Percentiles rank a stretch among this genome's conserved stretches.
Evolutionary conservation across 345 rosid species (phyloP).

Genomic region (Chamaenerion angustifolium): DNA sequence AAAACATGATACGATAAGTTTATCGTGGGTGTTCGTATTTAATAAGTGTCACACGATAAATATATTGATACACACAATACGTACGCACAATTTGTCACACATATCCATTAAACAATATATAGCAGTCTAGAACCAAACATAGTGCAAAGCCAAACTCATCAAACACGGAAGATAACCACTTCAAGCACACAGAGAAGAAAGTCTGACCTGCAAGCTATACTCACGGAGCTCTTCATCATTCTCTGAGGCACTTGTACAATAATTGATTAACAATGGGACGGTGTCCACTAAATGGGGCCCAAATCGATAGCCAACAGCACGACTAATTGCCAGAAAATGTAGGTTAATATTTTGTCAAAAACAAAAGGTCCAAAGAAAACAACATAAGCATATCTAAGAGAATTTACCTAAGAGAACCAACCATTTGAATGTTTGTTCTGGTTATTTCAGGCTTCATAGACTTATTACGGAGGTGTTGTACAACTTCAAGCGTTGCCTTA

Average conservation of each 20-base stretch:
- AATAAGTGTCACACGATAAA: too few species aligned
- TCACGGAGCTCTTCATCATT: conserved; percentile 99
- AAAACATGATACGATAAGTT: too few species aligned
- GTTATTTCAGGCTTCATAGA: conserved; percentile 68
- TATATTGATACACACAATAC: too few species aligned
- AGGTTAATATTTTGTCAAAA: conserved; percentile 4
- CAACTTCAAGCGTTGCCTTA: conserved; percentile 65
- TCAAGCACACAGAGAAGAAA: background rate
- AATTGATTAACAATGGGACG: conserved; percentile 71
- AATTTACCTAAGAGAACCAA: conserved; percentile 85
- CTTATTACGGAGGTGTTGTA: conserved; percentile 53
- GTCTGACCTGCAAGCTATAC: conserved; percentile 86
- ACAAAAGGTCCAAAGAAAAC: conserved; percentile 3
- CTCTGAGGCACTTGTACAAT: conserved; percentile 87
- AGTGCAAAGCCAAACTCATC: background rate
- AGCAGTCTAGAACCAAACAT: background rate
- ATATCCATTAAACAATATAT: conserved; percentile 1
- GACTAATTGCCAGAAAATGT: conserved; percentile 35
- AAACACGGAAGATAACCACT: background rate
- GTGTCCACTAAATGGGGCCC: conserved; percentile 94
- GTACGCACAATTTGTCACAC: too few species aligned
- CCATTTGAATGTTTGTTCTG: conserved; percentile 96
- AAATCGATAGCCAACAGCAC: conserved; percentile 97
- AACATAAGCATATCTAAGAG: background rate
- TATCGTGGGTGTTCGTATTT: too few species aligned